Evolutionary conservation across 139 green algal species (phyloP).

Genomic region (Coelastrella sp.): DNA sequence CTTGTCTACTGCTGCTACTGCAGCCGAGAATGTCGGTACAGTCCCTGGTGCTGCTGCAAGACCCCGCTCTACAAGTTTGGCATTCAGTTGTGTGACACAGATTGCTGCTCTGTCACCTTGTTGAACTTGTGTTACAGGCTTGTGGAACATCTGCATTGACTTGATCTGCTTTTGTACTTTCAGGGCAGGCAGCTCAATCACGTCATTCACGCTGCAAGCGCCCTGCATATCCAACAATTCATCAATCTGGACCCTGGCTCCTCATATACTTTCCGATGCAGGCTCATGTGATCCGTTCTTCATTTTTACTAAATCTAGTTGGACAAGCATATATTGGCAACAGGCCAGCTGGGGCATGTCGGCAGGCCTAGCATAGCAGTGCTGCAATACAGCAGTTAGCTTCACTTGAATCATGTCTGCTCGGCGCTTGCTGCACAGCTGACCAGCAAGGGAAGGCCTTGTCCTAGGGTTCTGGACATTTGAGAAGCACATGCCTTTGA

Average conservation of each 20-base stretch:
- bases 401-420: too few relatives aligned
- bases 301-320: too few relatives aligned
- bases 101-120: slow-evolving; percentile 88
- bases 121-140: slow-evolving; percentile 21
- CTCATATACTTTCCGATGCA: too few relatives aligned
- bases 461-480: too few relatives aligned
- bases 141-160: slow-evolving; percentile 94
- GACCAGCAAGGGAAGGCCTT: too few relatives aligned
- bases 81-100: slow-evolving; percentile 92
- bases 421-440: too few relatives aligned
- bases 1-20: slow-evolving; percentile 86
- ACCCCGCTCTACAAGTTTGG: slow-evolving; percentile 84
- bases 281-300: too few relatives aligned
- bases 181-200: slow-evolving; percentile 87
- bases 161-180: slow-evolving; percentile 76
- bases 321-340: background rate
- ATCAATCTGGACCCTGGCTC: too few relatives aligned
- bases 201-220: slow-evolving; percentile 71
- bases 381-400: too few relatives aligned
- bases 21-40: slow-evolving; percentile 80
- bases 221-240: slow-evolving; percentile 54
- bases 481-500: too few relatives aligned
- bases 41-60: slow-evolving; percentile 77
- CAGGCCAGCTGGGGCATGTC: background rate
- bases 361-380: background rate